A percentile compares a stretch with the other conserved stretches of the same genome.
Conservation (phyloP, 345 rosid genomes). For the Rhodamnia rubescens region DNA sequence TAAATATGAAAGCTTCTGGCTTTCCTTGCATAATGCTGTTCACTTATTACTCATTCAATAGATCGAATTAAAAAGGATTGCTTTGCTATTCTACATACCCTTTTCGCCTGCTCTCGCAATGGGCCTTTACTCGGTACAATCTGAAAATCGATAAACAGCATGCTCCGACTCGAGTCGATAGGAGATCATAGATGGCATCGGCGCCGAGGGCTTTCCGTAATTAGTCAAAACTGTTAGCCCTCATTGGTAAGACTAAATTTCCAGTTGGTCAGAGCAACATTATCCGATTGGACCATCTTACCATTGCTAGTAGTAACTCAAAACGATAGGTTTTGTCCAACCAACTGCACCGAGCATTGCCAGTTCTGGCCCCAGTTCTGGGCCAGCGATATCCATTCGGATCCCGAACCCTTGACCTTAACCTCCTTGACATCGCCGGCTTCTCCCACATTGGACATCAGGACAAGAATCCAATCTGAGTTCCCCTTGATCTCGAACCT, state of each 20-base stretch:
- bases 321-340: slow-evolving; percentile 5
- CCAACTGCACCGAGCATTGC: not conserved
- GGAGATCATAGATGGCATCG: not conserved
- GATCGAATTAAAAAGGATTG: not conserved
- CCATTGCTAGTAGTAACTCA: not conserved
- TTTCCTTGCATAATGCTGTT: not conserved
- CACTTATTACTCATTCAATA: not conserved
- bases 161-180: not conserved
- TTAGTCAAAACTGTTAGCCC: not conserved
- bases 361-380: not conserved
- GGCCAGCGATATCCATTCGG: slow-evolving; percentile 2
- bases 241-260: not conserved
- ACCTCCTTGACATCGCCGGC: slow-evolving; percentile 11
- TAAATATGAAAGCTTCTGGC: not conserved
- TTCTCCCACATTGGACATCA: slow-evolving; percentile 10
- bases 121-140: not conserved
- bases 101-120: not conserved
- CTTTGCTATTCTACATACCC: not conserved
- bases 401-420: slow-evolving; percentile 15
- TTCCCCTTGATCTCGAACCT: slow-evolving; percentile 18
- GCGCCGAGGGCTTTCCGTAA: not conserved
- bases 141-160: not conserved
- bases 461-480: slow-evolving; percentile 10
- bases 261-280: not conserved
- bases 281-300: not conserved